A percentile compares a stretch with the other conserved stretches of the same genome.
These are phyloP conservation scores for Volutella citrinella DNA, from an alignment of 2,329 filamentous ascomycete genomes.

Conservation along the genomic window DNA sequence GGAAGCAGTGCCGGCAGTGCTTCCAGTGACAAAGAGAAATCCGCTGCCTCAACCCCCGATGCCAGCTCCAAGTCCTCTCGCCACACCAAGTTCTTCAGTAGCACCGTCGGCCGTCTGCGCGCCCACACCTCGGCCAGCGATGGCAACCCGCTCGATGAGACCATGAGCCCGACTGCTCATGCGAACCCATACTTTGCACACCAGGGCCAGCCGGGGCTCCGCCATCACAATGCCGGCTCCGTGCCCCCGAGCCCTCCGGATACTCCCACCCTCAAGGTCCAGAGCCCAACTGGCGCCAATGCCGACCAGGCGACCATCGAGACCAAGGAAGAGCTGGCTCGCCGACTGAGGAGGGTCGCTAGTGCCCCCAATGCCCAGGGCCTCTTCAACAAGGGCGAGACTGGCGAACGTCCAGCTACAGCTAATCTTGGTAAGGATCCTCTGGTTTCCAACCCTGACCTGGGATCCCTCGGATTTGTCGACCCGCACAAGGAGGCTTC, in stretches of 20 bases:
- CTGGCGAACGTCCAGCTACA: conserved; percentile 71
- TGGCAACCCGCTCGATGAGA: conserved; percentile 84
- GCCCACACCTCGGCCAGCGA: conserved; percentile 91
- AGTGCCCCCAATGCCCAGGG: conserved; percentile 97
- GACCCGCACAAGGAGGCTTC: conserved; percentile 29
- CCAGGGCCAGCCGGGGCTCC: conserved; percentile 87
- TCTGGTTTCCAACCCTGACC: conserved; percentile 50
- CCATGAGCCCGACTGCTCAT: conserved; percentile 85
- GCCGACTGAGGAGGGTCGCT: conserved; percentile 89
- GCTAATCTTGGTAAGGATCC: conserved; percentile 85
- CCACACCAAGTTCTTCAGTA: conserved; percentile 85
- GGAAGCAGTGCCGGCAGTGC: conserved; percentile 36
- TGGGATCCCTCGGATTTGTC: conserved; percentile 38
- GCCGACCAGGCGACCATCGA: conserved; percentile 68
- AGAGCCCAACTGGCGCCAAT: conserved; percentile 62
- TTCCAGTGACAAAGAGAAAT: conserved; percentile 37
- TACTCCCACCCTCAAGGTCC: conserved; percentile 74
- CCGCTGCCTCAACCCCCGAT: conserved; percentile 20
- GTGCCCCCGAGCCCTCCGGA: conserved; percentile 91
- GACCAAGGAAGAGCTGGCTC: conserved; percentile 89
- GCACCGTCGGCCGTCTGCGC: conserved; percentile 79
- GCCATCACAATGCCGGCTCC: conserved; percentile 92
- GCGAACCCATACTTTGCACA: conserved; percentile 98
- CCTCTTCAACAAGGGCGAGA: conserved; percentile 62
- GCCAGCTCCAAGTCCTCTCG: conserved; percentile 61